Evolutionary conservation across 164 flowering plant species (phyloP).

Genomic region (Macadamia tetraphylla): DNA sequence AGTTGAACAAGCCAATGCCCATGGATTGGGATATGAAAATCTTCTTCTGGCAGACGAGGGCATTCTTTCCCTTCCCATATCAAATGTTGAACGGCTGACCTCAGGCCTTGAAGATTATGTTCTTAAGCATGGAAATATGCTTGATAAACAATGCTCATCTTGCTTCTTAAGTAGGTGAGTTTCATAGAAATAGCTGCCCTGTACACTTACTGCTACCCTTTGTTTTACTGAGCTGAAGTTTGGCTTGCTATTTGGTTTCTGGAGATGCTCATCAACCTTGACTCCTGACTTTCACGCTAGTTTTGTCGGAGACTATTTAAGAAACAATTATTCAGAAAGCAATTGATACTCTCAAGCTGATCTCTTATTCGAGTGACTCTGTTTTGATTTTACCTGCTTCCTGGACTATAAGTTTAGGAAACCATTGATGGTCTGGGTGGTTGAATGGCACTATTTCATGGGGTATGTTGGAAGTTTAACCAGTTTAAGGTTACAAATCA

Average conservation of each 20-base stretch:
- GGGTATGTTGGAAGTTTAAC: too few relatives aligned
- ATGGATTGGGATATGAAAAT: constrained; percentile 26
- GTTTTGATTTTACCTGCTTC: too few relatives aligned
- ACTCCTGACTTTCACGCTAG: too few relatives aligned
- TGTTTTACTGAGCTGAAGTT: not conserved
- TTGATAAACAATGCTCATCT: constrained; percentile 32
- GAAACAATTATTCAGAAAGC: too few relatives aligned
- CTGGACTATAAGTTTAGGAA: too few relatives aligned
- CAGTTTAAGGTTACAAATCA: too few relatives aligned
- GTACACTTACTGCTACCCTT: not conserved
- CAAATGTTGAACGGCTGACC: constrained; percentile 47
- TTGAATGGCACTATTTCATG: too few relatives aligned
- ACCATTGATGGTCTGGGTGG: too few relatives aligned
- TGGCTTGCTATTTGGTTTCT: not conserved
- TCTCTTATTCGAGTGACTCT: too few relatives aligned
- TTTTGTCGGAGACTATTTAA: too few relatives aligned
- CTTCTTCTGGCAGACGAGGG: constrained; percentile 36
- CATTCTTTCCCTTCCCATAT: constrained; percentile 17
- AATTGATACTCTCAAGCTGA: too few relatives aligned
- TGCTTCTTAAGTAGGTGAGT: constrained; percentile 55
- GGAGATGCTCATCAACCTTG: not conserved
- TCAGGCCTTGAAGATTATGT: constrained; percentile 64
- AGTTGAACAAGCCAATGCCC: constrained; percentile 27
- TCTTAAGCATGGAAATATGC: constrained; percentile 49
- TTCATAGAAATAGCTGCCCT: not conserved